Conservation (phyloP, 148 eudicot genomes). For the Camellia sinensis region DNA sequence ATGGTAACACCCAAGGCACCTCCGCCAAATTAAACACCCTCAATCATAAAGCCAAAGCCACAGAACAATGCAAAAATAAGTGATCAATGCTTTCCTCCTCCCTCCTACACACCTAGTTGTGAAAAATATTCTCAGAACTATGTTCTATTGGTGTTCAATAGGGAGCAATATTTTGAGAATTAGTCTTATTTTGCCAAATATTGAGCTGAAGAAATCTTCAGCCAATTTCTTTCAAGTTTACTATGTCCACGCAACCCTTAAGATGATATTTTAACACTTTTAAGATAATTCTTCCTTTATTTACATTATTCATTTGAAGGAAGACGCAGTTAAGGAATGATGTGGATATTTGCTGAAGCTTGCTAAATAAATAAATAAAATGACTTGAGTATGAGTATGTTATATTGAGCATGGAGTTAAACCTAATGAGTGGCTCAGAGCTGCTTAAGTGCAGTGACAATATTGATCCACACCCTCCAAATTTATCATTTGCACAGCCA, state of each 20-base stretch:
- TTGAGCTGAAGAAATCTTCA: no score
- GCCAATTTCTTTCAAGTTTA: not conserved
- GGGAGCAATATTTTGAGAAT: not conserved
- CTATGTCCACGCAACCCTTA: not conserved
- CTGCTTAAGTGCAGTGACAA: conserved; percentile 58
- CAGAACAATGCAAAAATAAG: no score
- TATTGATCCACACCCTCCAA: conserved; percentile 95
- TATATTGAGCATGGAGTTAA: conserved; percentile 4
- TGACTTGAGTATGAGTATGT: not conserved
- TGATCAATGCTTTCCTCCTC: no score
- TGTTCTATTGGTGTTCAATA: not conserved
- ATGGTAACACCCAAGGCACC: no score
- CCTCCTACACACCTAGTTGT: not conserved
- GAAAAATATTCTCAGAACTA: not conserved
- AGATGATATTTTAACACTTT: not conserved
- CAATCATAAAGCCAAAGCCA: no score
- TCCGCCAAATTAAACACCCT: no score
- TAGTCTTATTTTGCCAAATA: not conserved
- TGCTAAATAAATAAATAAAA: not conserved
- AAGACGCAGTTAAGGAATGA: not conserved
- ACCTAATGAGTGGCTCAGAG: conserved; percentile 33
- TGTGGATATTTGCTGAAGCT: not conserved
- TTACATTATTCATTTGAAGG: not conserved
- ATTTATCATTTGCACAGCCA: conserved; percentile 87
- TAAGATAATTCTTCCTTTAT: not conserved